Evolutionary conservation across 1,139 yeast genomes (phyloP), one percentile per base, ranked within the genome.

Genomic region (Meyerozyma carpophila): DNA sequence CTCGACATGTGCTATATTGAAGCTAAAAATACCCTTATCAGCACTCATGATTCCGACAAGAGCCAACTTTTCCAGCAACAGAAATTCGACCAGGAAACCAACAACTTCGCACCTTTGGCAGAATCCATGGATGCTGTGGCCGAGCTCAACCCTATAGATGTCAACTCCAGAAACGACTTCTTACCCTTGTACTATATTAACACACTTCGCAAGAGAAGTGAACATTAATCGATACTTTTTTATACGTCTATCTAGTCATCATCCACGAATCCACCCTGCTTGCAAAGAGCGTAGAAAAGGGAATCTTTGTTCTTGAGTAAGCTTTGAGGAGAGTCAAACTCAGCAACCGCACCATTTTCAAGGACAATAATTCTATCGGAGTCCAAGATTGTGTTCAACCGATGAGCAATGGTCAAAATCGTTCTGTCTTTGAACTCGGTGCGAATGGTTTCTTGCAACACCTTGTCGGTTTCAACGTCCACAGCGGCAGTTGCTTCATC

Each of bases 401-500:
- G 79, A 64, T 93, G 98, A 1, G 98, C 98, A 68, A 93, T 91
- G 3, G 98, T 91, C 54, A 93, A 71, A 57, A 93, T 90, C 0
- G 98, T 91, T 61, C 95, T 79, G 51, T 90, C 89, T 55, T 82
- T 81, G 62, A 91, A 91, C 47, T 89, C 95, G 3, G 74, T 67
- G 62, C 97, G 78, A 45, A 91, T 91, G 0, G 97, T 91, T 55
- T 84, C 82, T 66, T 91, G 98, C 43, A 91, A 75, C 39, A 90
- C 77, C 53, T 83, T 71, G 63, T 93, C 98, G 1, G 98, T 93
- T 58, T 90, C 95, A 28, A 90, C 96, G 64, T 93, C 98, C 42
- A 93, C 96, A 2, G 96, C 96, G 2, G 98, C 97, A 4, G 98
- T 91, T 11, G 98, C 98, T 66, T 93, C 98, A 63, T 93, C 98